Conservation (phyloP, 495 filamentous ascomycete genomes). For the Hypoxylon fragiforme region DNA sequence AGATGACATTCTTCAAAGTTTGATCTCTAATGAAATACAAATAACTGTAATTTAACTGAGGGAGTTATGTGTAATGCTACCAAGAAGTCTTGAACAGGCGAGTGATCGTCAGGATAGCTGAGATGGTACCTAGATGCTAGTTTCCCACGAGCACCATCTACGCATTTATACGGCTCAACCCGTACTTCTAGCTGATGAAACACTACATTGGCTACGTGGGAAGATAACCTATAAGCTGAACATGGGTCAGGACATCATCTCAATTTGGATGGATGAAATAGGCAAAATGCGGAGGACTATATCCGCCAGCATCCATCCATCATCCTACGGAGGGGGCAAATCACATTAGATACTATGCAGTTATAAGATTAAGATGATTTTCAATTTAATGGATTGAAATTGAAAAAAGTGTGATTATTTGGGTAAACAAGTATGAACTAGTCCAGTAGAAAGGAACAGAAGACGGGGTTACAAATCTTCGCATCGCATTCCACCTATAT, state of each 20-base stretch:
- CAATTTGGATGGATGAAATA: conserved; percentile 20
- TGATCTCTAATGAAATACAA: too few species aligned
- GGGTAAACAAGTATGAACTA: too few species aligned
- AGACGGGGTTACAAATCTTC: conserved; percentile 10
- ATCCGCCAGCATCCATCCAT: conserved; percentile 14
- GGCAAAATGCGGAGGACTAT: conserved; percentile 30
- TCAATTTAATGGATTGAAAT: too few species aligned
- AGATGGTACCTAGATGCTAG: conserved; percentile 6
- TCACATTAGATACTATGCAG: too few species aligned
- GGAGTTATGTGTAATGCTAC: too few species aligned
- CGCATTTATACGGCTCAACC: conserved; percentile 19
- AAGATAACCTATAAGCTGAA: neutral
- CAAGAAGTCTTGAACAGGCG: neutral
- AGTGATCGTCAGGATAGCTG: conserved; percentile 15
- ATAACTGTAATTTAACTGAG: too few species aligned
- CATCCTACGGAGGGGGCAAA: too few species aligned
- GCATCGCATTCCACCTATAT: conserved; percentile 26
- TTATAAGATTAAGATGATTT: too few species aligned
- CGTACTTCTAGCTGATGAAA: conserved; percentile 1
- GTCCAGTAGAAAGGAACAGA: too few species aligned
- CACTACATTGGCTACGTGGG: conserved; percentile 1
- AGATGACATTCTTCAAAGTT: conserved; percentile 18
- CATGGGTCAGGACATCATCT: neutral
- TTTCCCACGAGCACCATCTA: conserved; percentile 5
- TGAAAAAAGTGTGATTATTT: too few species aligned